Percentiles rank a stretch among this genome's conserved stretches.
phyloP scores from a whole-genome alignment of 2,329 filamentous ascomycete species.

The Penicillium sp. region DNA sequence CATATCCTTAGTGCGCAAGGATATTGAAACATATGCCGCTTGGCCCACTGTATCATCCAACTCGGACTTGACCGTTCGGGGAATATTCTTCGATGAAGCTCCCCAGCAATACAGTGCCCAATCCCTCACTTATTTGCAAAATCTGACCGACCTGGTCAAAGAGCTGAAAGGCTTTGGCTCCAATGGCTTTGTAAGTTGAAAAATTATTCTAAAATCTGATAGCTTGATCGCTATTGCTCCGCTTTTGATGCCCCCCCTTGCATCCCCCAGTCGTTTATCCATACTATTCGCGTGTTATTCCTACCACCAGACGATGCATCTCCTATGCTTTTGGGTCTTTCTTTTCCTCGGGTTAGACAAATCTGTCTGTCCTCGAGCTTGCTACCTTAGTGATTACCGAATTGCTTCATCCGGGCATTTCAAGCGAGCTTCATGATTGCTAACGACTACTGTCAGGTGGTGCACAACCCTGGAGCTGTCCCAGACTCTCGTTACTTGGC shows the following conservation, averaged over 20 bases:
- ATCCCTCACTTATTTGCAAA: conserved; percentile 42
- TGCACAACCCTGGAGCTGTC: conserved; percentile 56
- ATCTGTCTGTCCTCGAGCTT: not conserved
- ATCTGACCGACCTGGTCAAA: conserved; percentile 42
- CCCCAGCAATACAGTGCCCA: conserved; percentile 46
- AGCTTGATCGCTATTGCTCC: conserved; percentile 7
- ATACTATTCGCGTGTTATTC: not conserved
- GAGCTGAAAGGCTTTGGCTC: conserved; percentile 41
- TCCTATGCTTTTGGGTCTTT: not conserved
- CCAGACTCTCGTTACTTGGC: conserved; percentile 50
- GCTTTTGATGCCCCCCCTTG: not conserved
- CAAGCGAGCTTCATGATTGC: conserved; percentile 9
- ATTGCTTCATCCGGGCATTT: not conserved
- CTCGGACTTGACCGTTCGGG: conserved; percentile 50
- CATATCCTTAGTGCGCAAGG: conserved; percentile 49
- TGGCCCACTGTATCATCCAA: conserved; percentile 49
- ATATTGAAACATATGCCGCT: conserved; percentile 54
- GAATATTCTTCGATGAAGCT: conserved; percentile 59
- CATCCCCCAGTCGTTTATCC: conserved; percentile 5
- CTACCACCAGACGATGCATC: not conserved
- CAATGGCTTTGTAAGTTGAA: conserved; percentile 46
- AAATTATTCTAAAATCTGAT: conserved; percentile 14
- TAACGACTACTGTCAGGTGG: conserved; percentile 39
- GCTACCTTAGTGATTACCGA: not conserved
- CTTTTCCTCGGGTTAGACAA: not conserved